Base-by-base conservation (phyloP, 1,284 basidiomycete genomes). In the Sphagnurus paluster region DNA sequence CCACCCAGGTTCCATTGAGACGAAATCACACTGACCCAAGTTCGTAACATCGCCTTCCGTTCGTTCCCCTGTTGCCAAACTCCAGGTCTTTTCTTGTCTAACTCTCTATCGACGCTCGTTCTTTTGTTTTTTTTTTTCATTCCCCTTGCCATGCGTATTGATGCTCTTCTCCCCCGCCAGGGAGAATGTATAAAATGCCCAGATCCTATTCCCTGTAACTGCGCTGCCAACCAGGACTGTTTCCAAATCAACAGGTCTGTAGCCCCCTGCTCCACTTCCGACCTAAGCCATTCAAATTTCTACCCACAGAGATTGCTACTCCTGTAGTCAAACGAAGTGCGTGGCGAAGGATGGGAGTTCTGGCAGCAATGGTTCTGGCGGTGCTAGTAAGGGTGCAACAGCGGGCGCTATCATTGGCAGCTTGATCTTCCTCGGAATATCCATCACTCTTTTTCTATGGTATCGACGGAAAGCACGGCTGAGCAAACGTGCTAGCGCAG, bases 351-450 rank as follows among this genome's bases (percentile, higher is more conserved):
- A 56, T 26, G 42, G n/a, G 30, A 41, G 44, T 48, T 54, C 56
- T 11, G 30, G 38, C 17, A 44, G 46, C 57, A 48, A 55, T 13
- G 37, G 62, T 16, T 65, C 66, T 6, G 49, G 50, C 25, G 77
- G 78, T 13, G 69, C 81, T 40, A 83, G 82, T 59, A 72, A 76
- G 47, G 86, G 86, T 36, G 85, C 82, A 3, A 72, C 88, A n/a
- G 87, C 84, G 21, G 87, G 85, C 38, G 86, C 80, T 33, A 75
- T 90, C 48, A 67, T 88, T 33, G 86, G 79, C 28, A 70, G 73
- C 8, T 56, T 90, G 39, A 60, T 82, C n/a, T 76, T 87, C 57
- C 66, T 89, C 29, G 70, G 68, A 13, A 61, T 76, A 33, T 72
- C 71, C 10, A 54, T 82, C 33, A 64, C 64, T 40, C 65, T 74